Evolutionary conservation across 1,139 yeast species (phyloP), one percentile per base, ranked within the genome.

Genomic region (Casaregolazyma lundiana): DNA sequence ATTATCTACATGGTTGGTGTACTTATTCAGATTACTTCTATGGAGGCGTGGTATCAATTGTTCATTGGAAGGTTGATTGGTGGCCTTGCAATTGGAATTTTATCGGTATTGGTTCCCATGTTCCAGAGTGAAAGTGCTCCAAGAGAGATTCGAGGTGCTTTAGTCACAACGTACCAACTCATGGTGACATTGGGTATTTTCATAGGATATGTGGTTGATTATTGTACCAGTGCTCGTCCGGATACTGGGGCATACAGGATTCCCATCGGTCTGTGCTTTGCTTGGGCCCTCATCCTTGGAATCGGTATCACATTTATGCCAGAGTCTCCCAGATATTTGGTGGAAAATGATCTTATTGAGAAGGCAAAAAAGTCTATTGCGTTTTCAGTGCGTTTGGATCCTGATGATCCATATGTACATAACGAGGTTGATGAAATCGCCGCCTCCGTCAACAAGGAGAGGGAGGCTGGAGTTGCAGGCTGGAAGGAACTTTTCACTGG

Each of bases 321-420:
- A 49, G 95, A 85, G 67, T 80, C 92, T 36, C 90, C 95, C 56
- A 77, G 95, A 69, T 85, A 68, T 67, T 74, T 76, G 63, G 75
- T 82, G 52, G 76, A 79, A 52, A 69, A 64, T 44, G 78, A 73
- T 52, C 68, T 68, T 50, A 66, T 77, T 45, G 84, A 74, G 19
- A 77, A 75, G 46, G 94, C 92, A 26, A 75, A 74, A 66, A 60
- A 65, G 51, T 71, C 88, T 13, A 65, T 87, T 56, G 79, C 87
- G 29, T 77, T 70, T 52, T 74, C 84, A 41, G 76, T 87, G 67
- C 77, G 80, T 55, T 77, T 77, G n/a, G 71, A 80, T 0, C 60
- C 73, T 2, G 83, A 81, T 48, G 80, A 80, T 55, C 78, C 81
- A 43, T 75, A 77, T 35, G 76, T 83, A 42, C 68, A 71, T 57